Conservation (phyloP, 768 basidiomycete genomes). For the Antrodiella citrinella region DNA sequence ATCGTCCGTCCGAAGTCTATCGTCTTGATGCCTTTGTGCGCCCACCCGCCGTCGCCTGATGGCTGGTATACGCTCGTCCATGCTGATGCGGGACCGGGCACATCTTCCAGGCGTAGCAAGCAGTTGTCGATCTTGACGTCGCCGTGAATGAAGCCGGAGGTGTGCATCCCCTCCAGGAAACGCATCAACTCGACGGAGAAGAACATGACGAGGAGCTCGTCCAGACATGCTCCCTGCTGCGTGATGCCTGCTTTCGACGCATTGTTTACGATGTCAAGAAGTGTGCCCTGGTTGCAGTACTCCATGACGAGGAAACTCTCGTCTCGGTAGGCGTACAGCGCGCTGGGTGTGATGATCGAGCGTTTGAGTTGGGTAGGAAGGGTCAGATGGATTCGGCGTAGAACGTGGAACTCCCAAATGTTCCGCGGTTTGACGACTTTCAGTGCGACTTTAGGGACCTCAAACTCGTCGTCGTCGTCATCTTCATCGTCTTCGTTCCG, state of each 20-base stretch:
- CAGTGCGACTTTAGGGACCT: conserved; percentile 61
- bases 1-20: conserved; percentile 98
- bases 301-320: conserved; percentile 89
- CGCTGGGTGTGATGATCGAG: conserved; percentile 71
- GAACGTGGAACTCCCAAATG: conserved; percentile 87
- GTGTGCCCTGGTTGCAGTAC: conserved; percentile 83
- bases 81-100: conserved; percentile 56
- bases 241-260: conserved; percentile 68
- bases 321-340: conserved; percentile 77
- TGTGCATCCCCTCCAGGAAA: conserved; percentile 75
- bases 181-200: conserved; percentile 88
- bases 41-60: conserved; percentile 78
- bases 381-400: conserved; percentile 65
- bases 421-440: conserved; percentile 88
- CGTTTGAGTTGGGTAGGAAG: conserved; percentile 51
- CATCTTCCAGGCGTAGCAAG: conserved; percentile 83
- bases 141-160: conserved; percentile 85
- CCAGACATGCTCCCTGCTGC: conserved; percentile 74
- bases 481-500: conserved; percentile 18
- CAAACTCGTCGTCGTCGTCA: conserved; percentile 39
- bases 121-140: conserved; percentile 99
- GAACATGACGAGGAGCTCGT: conserved; percentile 92
- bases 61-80: conserved; percentile 78
- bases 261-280: conserved; percentile 87
- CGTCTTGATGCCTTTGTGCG: conserved; percentile 77